A percentile compares a stretch with the other conserved stretches of the same genome.
Conservation (phyloP, 306 rosid species). For the Pyrus betulifolia region DNA sequence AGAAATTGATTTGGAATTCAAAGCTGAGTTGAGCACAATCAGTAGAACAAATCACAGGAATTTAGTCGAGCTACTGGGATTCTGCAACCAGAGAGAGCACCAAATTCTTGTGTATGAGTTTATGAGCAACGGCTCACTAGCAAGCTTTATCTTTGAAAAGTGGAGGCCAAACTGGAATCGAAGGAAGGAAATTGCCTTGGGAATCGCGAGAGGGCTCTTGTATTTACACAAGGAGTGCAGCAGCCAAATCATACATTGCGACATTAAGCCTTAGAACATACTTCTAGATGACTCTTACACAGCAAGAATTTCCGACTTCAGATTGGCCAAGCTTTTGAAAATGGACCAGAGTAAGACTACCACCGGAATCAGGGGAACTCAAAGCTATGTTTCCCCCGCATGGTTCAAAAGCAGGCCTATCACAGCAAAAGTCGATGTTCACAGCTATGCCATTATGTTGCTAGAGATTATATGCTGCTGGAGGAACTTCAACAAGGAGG, state of each 20-base stretch:
- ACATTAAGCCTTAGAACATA: slow-evolving; percentile 35
- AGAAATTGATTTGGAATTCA: slow-evolving; percentile 33
- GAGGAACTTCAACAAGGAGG: background rate
- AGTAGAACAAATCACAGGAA: slow-evolving; percentile 16
- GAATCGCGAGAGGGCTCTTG: background rate
- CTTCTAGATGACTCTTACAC: slow-evolving; percentile 8
- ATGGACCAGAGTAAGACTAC: slow-evolving; percentile 13
- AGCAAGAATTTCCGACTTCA: slow-evolving; percentile 20
- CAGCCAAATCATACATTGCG: slow-evolving; percentile 22
- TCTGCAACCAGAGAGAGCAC: background rate
- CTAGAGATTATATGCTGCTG: background rate
- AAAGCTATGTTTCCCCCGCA: slow-evolving; percentile 24
- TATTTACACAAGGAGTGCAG: slow-evolving; percentile 28
- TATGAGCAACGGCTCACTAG: background rate
- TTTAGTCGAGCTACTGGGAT: slow-evolving; percentile 14
- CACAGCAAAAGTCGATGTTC: background rate
- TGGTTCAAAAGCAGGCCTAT: slow-evolving; percentile 11
- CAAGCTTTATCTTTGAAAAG: slow-evolving; percentile 4
- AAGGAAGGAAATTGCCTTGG: background rate
- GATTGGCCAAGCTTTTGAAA: slow-evolving; percentile 22
- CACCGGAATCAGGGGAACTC: slow-evolving; percentile 20
- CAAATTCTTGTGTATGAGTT: background rate
- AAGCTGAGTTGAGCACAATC: background rate
- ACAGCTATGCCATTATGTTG: background rate
- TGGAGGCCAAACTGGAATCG: background rate